A percentile compares a stretch with the other conserved stretches of the same genome.
Evolutionary conservation across 352 stramenopile genomes (phyloP).

Genomic region (Pythium dissimile): DNA sequence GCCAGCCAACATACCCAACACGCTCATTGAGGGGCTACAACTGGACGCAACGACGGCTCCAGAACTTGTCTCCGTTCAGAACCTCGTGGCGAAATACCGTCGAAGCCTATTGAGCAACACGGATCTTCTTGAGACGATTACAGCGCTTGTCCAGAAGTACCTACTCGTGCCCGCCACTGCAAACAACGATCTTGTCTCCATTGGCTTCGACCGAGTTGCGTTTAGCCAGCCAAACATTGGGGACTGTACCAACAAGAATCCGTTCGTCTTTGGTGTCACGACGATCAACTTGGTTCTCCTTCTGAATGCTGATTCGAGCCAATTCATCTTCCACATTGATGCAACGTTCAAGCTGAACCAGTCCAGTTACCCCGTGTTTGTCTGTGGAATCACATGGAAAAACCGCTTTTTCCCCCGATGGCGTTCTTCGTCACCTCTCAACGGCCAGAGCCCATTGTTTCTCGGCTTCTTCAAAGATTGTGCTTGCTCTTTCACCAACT

Average conservation of each 20-base stretch:
- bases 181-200: neutral
- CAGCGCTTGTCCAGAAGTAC: neutral
- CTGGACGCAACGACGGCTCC: neutral
- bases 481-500: neutral
- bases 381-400: too few species aligned
- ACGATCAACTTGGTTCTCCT: neutral
- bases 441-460: neutral
- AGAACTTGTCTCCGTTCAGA: conserved; percentile 4
- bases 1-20: conserved; percentile 1
- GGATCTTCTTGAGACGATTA: conserved; percentile 1
- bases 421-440: too few species aligned
- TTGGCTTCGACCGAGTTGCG: conserved; percentile 6
- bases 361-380: neutral
- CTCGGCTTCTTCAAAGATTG: neutral
- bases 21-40: neutral
- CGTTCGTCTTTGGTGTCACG: conserved; percentile 7
- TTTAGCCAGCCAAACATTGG: neutral
- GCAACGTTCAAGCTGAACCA: neutral
- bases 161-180: neutral
- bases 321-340: neutral
- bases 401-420: too few species aligned
- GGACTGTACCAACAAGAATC: neutral
- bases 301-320: neutral
- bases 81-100: conserved; percentile 8
- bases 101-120: conserved; percentile 10